Evolutionary conservation across 257 asterid genomes (phyloP).

Genomic region (Solanum appendiculatum): DNA sequence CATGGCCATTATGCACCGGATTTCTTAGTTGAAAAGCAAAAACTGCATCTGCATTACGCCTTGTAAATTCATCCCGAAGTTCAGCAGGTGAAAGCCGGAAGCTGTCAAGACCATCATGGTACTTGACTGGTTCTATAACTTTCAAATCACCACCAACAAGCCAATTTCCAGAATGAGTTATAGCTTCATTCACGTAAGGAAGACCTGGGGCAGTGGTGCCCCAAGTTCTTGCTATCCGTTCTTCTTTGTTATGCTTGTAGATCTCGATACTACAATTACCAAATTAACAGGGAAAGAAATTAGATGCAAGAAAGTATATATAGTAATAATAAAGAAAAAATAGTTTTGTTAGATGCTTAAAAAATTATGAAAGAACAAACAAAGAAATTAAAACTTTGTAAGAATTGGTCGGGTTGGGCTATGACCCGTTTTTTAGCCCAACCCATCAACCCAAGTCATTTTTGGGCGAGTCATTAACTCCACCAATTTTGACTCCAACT

Average conservation of each 20-base stretch:
- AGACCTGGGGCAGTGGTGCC: slow-evolving; percentile 82
- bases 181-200: slow-evolving; percentile 71
- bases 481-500: not conserved
- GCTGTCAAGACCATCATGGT: slow-evolving; percentile 67
- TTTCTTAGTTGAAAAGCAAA: slow-evolving; percentile 94
- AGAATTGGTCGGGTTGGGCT: not conserved
- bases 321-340: not conserved
- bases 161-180: slow-evolving; percentile 72
- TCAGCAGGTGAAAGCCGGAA: slow-evolving; percentile 81
- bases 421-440: not conserved
- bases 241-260: slow-evolving; percentile 91
- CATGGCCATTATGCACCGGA: slow-evolving; percentile 95
- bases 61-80: slow-evolving; percentile 61
- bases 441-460: not conserved
- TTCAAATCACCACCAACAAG: slow-evolving; percentile 80
- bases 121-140: slow-evolving; percentile 62
- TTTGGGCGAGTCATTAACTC: not conserved
- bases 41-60: slow-evolving; percentile 86
- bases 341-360: not conserved
- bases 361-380: not conserved
- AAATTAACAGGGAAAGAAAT: not conserved
- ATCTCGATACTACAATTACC: slow-evolving; percentile 57
- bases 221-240: slow-evolving; percentile 91
- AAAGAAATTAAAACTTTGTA: not conserved
- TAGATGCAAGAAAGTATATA: not conserved